A percentile compares a stretch with the other conserved stretches of the same genome.
Conservation (phyloP, 164 flowering plant genomes). For the Dillenia turbinata region DNA sequence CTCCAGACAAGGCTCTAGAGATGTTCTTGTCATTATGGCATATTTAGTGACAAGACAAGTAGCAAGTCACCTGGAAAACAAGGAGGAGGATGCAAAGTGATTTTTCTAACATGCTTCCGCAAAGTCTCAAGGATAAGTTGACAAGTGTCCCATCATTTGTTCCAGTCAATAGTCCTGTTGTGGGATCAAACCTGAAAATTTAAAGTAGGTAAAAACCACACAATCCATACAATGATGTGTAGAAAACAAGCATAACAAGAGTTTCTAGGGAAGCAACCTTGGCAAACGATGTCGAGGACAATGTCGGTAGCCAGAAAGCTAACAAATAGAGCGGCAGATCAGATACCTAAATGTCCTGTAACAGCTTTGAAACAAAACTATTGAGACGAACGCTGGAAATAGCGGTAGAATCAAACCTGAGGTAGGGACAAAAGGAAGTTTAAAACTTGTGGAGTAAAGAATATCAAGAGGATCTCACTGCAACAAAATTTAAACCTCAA, state of each 20-base stretch:
- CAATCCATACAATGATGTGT: background rate
- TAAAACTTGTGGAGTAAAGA: slow-evolving; percentile 83
- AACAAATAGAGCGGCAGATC: slow-evolving; percentile 14
- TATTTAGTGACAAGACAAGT: too few species aligned
- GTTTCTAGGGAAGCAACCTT: slow-evolving; percentile 32
- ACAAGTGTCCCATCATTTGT: slow-evolving; percentile 94
- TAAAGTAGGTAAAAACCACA: background rate
- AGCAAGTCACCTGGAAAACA: slow-evolving; percentile 62
- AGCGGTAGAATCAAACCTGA: slow-evolving; percentile 54
- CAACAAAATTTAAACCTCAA: background rate
- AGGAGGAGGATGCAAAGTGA: slow-evolving; percentile 75
- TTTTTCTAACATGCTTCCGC: slow-evolving; percentile 71
- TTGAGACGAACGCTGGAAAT: background rate
- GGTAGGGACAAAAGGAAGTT: slow-evolving; percentile 89
- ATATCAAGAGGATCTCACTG: slow-evolving; percentile 93
- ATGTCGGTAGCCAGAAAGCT: slow-evolving; percentile 71
- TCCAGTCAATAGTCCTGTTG: slow-evolving; percentile 82
- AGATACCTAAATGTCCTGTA: slow-evolving; percentile 3
- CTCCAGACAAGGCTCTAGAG: too few species aligned
- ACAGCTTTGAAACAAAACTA: background rate
- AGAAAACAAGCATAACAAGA: too few species aligned
- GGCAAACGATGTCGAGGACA: slow-evolving; percentile 97
- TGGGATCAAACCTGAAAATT: slow-evolving; percentile 71
- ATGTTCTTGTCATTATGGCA: too few species aligned
- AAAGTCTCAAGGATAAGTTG: slow-evolving; percentile 60